These are phyloP conservation scores for Brettanomyces bruxellensis DNA, from an alignment of 805 yeast genomes.

Conservation along the genomic window DNA sequence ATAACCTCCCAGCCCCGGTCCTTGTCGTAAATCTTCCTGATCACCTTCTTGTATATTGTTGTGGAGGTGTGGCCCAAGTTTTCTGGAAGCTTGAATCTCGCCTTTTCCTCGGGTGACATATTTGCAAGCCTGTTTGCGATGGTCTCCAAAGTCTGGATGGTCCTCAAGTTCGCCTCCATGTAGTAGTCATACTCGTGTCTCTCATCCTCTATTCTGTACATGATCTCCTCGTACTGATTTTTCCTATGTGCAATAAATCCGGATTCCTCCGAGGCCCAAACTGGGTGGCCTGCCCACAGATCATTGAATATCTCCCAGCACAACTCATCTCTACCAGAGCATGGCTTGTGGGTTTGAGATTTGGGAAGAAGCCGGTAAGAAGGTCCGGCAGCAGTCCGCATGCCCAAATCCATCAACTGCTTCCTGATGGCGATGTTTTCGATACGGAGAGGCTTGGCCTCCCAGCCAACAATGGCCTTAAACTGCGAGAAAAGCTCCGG, in stretches of 20 bases:
- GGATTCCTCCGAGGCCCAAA: conserved; percentile 99
- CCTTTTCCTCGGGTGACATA: conserved; percentile 87
- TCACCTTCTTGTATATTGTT: conserved; percentile 88
- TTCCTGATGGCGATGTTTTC: conserved; percentile 85
- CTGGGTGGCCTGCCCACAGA: conserved; percentile 99
- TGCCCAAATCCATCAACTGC: conserved; percentile 80
- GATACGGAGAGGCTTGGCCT: conserved; percentile 74
- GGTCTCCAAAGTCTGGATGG: conserved; percentile 92
- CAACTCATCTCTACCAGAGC: conserved; percentile 97
- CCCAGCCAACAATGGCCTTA: conserved; percentile 82
- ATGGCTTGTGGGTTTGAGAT: conserved; percentile 92
- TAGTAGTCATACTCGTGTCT: conserved; percentile 94
- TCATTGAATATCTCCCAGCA: conserved; percentile 98
- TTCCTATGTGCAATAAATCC: conserved; percentile 99
- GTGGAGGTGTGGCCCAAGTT: conserved; percentile 89
- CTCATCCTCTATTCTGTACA: conserved; percentile 94
- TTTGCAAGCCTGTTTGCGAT: conserved; percentile 88
- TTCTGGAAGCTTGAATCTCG: conserved; percentile 76
- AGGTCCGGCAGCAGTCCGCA: conserved; percentile 93
- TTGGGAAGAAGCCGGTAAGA: conserved; percentile 89
- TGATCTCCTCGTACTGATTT: conserved; percentile 93
- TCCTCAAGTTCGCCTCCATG: conserved; percentile 90
- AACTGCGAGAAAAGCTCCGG: conserved; percentile 85
- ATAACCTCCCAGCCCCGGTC: conserved; percentile 95
- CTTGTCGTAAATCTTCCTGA: conserved; percentile 85